Percentiles rank a stretch among this genome's conserved stretches.
Conservation (phyloP, 2,329 filamentous ascomycete genomes). For the Pestalotiopsis sp. region DNA sequence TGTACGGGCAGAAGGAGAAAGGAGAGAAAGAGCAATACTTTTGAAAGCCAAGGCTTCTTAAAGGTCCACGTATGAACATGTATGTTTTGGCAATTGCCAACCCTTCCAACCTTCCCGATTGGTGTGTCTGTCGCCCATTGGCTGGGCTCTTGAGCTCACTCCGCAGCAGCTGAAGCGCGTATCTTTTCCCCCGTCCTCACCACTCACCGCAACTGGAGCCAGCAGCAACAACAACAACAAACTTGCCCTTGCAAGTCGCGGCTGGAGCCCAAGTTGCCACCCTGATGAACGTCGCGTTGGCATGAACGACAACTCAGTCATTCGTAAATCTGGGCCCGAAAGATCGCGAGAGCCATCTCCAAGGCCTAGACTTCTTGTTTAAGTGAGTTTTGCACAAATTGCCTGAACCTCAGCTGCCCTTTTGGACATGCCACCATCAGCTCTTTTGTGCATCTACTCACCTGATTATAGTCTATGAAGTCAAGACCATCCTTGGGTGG, state of each 20-base stretch:
- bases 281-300: neutral
- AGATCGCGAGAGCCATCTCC: neutral
- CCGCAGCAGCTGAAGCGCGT: neutral
- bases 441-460: neutral
- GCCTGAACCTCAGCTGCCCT: neutral
- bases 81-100: neutral
- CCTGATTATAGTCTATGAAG: conserved; percentile 1
- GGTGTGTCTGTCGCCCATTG: conserved; percentile 13
- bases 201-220: conserved; percentile 7
- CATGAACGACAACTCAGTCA: neutral
- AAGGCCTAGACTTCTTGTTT: neutral
- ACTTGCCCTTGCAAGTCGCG: neutral
- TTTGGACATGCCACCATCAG: neutral
- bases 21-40: neutral
- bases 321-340: neutral
- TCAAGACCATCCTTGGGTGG: neutral
- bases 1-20: neutral
- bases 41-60: neutral
- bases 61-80: neutral
- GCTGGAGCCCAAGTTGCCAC: neutral
- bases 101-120: neutral
- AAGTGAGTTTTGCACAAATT: neutral
- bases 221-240: neutral
- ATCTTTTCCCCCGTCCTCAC: neutral
- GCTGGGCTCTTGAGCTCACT: neutral